Evolutionary conservation across 305 asterid species (phyloP).

Genomic region (Fraxinus latifolia): DNA sequence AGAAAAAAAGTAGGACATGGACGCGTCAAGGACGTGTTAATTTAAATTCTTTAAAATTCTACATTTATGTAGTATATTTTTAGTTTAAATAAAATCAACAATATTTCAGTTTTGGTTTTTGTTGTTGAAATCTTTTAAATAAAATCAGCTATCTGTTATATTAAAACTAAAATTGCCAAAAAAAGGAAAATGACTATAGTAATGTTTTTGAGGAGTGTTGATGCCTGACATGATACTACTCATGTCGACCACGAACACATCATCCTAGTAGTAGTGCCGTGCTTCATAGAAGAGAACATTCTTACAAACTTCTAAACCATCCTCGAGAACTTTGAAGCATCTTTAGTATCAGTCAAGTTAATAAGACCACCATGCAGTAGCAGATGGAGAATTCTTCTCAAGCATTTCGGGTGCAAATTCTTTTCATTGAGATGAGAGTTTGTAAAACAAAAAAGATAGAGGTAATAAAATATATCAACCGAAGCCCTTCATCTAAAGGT

Average conservation of each 20-base stretch:
- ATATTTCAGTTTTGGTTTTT: not conserved
- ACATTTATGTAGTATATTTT: not conserved
- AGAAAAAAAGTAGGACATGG: not conserved
- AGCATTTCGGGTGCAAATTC: not conserved
- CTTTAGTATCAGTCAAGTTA: not conserved
- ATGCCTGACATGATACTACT: not conserved
- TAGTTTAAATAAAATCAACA: not conserved
- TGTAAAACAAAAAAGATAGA: not conserved
- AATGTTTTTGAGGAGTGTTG: not conserved
- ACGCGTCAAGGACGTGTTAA: not conserved
- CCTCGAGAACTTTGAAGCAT: not conserved
- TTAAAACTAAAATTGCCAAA: slow-evolving; percentile 9
- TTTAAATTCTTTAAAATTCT: not conserved
- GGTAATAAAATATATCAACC: not conserved
- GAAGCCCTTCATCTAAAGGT: not conserved
- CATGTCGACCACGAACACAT: not conserved
- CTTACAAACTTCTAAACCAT: not conserved
- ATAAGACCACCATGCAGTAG: not conserved
- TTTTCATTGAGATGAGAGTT: not conserved
- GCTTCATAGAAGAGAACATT: not conserved
- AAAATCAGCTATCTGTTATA: not conserved
- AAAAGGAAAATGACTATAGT: not conserved
- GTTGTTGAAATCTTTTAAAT: not conserved
- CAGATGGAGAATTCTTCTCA: not conserved
- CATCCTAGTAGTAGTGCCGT: not conserved